Base-by-base conservation (phyloP, 495 filamentous ascomycete species). In the Amorphotheca resinae region DNA sequence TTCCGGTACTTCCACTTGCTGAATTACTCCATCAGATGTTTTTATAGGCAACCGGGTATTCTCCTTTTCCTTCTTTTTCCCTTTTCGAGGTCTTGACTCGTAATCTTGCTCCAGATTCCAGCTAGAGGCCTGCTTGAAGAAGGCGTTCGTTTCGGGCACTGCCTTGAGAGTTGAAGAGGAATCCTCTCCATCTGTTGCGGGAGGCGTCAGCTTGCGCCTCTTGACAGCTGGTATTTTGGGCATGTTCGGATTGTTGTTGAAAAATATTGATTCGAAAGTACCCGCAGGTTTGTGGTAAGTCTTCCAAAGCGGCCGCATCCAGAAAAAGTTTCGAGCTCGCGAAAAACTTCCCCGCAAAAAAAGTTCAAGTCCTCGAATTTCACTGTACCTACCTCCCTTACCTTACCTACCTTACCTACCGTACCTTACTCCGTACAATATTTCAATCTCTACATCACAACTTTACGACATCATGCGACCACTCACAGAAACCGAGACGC, bases 61-160 rank as follows among this genome's bases (percentile, higher is more conserved):
- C 48, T 87, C 80, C 48, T 79, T 77, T 32, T 76, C 69, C 54
- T 86, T 82, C 56, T 74, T 79, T 59, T 73, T 76, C 41, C 70
- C 58, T 54, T 91, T 87, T 48, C 86, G 70, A 20, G 82, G 79
- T 49, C 73, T 75, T 31, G 72, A 71, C 62, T 94, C 88, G 68
- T 96, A 98, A 53, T 80, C 76, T 51, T 95, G 81, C 62, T 98
- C 91, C 35, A 93, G 69, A 57, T 93, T 73, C 91, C 91, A 95
- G 57, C 60, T 59, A n/a, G 54, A 48, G 3, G 51, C 54, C 21
- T 54, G 51, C 28, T 51, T 48, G 48, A 55, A 52, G 38, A 57
- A 57, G 42, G 44, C 33, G 50, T 49, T 54, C 41, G 57, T 41
- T 45, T 57, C 31, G 35, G 37, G 36, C 51, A 45, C 51, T 33